Conservation (phyloP, 148 eudicot genomes). For the Hydrangea macrophylla region DNA sequence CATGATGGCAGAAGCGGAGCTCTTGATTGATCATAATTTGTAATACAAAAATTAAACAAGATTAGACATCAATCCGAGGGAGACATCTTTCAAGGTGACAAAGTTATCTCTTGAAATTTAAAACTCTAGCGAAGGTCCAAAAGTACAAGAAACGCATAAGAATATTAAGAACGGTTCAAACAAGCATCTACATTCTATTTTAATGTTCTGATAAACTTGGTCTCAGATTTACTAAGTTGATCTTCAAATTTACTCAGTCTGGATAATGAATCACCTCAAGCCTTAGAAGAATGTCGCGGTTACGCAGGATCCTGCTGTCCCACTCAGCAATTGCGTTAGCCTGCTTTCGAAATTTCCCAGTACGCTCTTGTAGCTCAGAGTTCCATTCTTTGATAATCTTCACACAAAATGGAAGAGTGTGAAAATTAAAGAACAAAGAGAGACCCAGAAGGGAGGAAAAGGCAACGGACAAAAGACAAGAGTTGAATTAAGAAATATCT, state of each 20-base stretch:
- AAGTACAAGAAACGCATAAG: too few species aligned
- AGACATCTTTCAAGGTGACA: background rate
- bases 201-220: background rate
- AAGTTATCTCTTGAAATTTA: too few species aligned
- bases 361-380: conserved; percentile 80
- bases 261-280: conserved; percentile 61
- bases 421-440: background rate
- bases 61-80: background rate
- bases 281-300: conserved; percentile 78
- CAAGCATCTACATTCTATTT: background rate
- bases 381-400: conserved; percentile 97
- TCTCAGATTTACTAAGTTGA: background rate
- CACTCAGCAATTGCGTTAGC: conserved; percentile 94
- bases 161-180: background rate
- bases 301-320: conserved; percentile 89
- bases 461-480: background rate
- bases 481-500: background rate
- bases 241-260: background rate
- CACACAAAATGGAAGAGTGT: conserved; percentile 3
- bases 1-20: too few species aligned
- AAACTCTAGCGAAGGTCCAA: too few species aligned
- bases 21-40: too few species aligned
- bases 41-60: background rate
- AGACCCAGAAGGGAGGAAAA: background rate
- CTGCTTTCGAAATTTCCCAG: conserved; percentile 83